Conservation (phyloP, 495 filamentous ascomycete species). For the Penicillium nucicola region DNA sequence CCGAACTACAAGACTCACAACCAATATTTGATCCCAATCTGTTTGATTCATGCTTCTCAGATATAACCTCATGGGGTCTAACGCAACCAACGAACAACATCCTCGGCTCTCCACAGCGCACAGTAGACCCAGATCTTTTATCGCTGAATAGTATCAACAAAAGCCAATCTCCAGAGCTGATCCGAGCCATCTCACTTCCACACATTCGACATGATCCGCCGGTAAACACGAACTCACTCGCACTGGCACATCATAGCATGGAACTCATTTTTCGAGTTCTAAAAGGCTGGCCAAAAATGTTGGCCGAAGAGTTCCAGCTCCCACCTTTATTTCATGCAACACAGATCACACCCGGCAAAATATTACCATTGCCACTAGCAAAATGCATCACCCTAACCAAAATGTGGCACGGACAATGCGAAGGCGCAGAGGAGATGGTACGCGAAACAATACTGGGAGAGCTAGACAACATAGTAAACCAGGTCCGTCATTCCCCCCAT, state of each 20-base stretch:
- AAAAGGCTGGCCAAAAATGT: slow-evolving; percentile 34
- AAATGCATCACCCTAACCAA: slow-evolving; percentile 33
- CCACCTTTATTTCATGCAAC: slow-evolving; percentile 33
- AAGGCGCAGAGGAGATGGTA: slow-evolving; percentile 28
- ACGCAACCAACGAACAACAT: neutral
- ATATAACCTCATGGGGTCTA: neutral
- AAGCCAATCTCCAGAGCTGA: neutral
- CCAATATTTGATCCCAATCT: neutral
- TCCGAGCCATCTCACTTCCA: neutral
- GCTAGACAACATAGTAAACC: slow-evolving; percentile 21
- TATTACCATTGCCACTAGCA: slow-evolving; percentile 24
- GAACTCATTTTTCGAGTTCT: slow-evolving; percentile 33
- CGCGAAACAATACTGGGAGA: slow-evolving; percentile 25
- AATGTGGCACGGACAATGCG: slow-evolving; percentile 36
- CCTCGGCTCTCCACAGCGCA: neutral
- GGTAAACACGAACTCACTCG: neutral
- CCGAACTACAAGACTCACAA: neutral
- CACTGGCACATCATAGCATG: slow-evolving; percentile 27
- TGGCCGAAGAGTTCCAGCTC: slow-evolving; percentile 31
- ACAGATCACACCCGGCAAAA: slow-evolving; percentile 10
- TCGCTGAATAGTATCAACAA: neutral
- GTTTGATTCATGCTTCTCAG: neutral
- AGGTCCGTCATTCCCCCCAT: slow-evolving; percentile 7
- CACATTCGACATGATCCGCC: neutral
- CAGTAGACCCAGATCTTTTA: neutral